Percentiles rank a stretch among this genome's conserved stretches.
phyloP scores from a whole-genome alignment of 2,329 filamentous ascomycete species.

The Penicillium italicum region DNA sequence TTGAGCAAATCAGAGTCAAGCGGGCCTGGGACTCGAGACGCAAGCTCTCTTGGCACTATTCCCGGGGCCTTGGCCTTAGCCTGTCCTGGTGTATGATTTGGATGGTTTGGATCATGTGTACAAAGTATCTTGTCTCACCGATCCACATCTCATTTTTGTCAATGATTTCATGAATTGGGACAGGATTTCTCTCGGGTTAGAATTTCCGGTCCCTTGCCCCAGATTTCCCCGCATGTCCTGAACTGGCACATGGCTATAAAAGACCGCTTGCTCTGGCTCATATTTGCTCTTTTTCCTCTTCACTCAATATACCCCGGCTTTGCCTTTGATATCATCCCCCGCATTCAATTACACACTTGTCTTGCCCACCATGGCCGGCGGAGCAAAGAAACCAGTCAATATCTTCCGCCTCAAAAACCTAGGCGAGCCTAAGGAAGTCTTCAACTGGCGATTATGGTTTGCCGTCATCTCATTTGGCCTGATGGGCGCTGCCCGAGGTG shows the following conservation, averaged over 20 bases:
- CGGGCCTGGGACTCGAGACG: constrained; percentile 5
- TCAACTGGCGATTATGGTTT: constrained; percentile 78
- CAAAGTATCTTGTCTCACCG: background rate
- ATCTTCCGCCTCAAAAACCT: constrained; percentile 61
- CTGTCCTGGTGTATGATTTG: constrained; percentile 7
- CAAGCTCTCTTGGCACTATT: constrained; percentile 21
- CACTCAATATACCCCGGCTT: background rate
- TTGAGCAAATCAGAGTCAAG: constrained; percentile 10
- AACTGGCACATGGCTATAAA: constrained; percentile 5
- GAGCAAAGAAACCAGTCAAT: constrained; percentile 41
- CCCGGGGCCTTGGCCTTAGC: constrained; percentile 12
- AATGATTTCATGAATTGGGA: background rate
- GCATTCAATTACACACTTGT: background rate
- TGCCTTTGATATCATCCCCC: background rate
- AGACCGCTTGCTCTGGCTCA: background rate
- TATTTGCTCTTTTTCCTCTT: background rate
- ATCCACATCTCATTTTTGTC: background rate
- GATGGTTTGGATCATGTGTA: too few species aligned
- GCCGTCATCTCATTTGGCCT: constrained; percentile 70
- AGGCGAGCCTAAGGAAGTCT: constrained; percentile 64
- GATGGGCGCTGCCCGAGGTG: constrained; percentile 70
- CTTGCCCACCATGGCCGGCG: constrained; percentile 42
- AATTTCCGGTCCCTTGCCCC: background rate
- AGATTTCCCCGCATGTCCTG: constrained; percentile 5
- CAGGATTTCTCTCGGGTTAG: background rate